Evolutionary conservation across 2,329 filamentous ascomycete species (phyloP).

Genomic region (Aspergillus sp.): DNA sequence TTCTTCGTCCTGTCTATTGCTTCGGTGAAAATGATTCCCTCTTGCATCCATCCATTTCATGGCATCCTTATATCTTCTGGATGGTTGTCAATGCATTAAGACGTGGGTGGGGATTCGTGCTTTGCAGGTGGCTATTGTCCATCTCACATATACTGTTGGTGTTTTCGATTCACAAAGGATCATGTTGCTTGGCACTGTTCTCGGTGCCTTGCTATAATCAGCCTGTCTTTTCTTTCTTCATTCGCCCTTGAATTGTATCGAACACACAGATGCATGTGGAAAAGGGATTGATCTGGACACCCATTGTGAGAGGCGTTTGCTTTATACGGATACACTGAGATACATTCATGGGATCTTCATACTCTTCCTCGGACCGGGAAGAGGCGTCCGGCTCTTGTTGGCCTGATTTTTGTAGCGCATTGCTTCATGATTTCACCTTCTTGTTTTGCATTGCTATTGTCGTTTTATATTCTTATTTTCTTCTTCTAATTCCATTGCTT

Average conservation of each 20-base stretch:
- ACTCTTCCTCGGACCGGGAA: slow-evolving; percentile 6
- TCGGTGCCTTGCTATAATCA: slow-evolving; percentile 8
- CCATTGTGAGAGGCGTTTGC: slow-evolving; percentile 11
- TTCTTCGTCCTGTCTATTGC: slow-evolving; percentile 4
- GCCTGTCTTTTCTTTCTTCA: slow-evolving; percentile 2
- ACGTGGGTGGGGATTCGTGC: slow-evolving; percentile 18
- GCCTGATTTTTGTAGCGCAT: slow-evolving; percentile 9
- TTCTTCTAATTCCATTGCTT: background rate
- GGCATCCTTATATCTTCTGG: slow-evolving; percentile 24
- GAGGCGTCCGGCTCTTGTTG: slow-evolving; percentile 11
- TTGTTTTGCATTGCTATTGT: slow-evolving; percentile 8
- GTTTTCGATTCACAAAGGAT: too few relatives aligned
- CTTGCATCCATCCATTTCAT: slow-evolving; percentile 21
- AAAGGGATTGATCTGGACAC: background rate
- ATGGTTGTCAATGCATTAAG: slow-evolving; percentile 21
- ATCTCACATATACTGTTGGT: too few relatives aligned
- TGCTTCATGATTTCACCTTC: slow-evolving; percentile 3
- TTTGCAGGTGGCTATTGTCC: too few relatives aligned
- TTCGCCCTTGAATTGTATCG: slow-evolving; percentile 7
- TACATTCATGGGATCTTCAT: slow-evolving; percentile 13
- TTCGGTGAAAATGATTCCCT: slow-evolving; percentile 16
- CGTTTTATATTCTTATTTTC: slow-evolving; percentile 7
- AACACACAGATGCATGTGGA: slow-evolving; percentile 6
- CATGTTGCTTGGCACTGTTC: background rate
- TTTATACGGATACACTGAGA: slow-evolving; percentile 20